A percentile compares a stretch with the other conserved stretches of the same genome.
Evolutionary conservation across 495 filamentous ascomycete species (phyloP).

Genomic region (Talaromyces liani): DNA sequence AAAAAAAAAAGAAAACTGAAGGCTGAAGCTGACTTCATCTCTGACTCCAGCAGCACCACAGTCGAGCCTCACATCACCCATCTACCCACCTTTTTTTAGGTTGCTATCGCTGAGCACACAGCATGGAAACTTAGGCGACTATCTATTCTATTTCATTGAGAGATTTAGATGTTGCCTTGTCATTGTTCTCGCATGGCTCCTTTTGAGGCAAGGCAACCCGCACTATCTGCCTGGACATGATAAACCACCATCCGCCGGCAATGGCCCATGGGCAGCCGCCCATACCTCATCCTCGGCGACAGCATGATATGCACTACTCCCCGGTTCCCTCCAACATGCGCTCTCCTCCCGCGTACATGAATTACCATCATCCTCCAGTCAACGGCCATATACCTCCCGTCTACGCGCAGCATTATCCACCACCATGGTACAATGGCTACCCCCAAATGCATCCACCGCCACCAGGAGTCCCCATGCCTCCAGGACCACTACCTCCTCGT

Average conservation of each 20-base stretch:
- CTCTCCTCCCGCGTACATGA: slow-evolving; percentile 36
- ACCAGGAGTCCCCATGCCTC: slow-evolving; percentile 8
- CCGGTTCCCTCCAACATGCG: slow-evolving; percentile 39
- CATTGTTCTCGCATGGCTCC: slow-evolving; percentile 34
- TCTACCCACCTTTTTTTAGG: background rate
- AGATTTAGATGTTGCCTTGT: slow-evolving; percentile 13
- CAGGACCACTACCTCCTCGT: slow-evolving; percentile 22
- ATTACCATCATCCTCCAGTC: slow-evolving; percentile 35
- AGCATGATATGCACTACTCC: slow-evolving; percentile 42
- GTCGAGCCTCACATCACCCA: background rate
- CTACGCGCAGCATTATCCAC: slow-evolving; percentile 37
- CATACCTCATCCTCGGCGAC: slow-evolving; percentile 38
- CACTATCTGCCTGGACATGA: slow-evolving; percentile 35
- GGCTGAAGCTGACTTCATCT: slow-evolving; percentile 6
- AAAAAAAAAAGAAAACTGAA: slow-evolving; percentile 7
- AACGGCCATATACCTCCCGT: slow-evolving; percentile 36
- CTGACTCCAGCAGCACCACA: background rate
- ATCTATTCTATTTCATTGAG: background rate
- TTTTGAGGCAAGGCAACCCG: slow-evolving; percentile 35
- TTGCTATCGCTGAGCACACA: background rate
- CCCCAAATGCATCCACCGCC: slow-evolving; percentile 35
- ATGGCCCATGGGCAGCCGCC: slow-evolving; percentile 50
- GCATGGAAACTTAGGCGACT: slow-evolving; percentile 9
- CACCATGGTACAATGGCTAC: slow-evolving; percentile 40
- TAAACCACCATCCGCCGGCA: slow-evolving; percentile 49